A percentile compares a stretch with the other conserved stretches of the same genome.
Conservation (phyloP, 2,329 filamentous ascomycete species). For the Thielaviopsis musarum region DNA sequence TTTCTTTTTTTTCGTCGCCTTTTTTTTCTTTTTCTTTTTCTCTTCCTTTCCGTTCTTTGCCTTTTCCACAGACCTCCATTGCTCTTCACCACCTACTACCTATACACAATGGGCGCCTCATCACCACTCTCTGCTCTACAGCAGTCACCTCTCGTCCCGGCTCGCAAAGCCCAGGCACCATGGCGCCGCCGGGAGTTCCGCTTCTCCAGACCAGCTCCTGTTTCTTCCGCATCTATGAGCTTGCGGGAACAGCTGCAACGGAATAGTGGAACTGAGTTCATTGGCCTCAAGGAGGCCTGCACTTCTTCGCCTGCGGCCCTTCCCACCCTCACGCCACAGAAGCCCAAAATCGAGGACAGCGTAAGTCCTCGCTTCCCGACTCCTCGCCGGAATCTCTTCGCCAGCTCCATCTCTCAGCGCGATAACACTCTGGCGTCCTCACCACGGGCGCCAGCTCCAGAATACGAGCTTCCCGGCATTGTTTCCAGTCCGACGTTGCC, state of each 20-base stretch:
- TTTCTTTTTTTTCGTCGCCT: not conserved
- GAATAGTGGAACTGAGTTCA: slow-evolving; percentile 51
- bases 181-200: slow-evolving; percentile 37
- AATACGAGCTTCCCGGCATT: slow-evolving; percentile 54
- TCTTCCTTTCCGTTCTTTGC: not conserved
- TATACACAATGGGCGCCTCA: slow-evolving; percentile 63
- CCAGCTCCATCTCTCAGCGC: not conserved
- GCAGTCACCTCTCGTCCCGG: slow-evolving; percentile 37
- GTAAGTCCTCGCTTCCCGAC: slow-evolving; percentile 36
- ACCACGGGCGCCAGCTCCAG: slow-evolving; percentile 17
- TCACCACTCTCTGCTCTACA: slow-evolving; percentile 91
- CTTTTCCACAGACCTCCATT: not conserved
- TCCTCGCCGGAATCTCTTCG: slow-evolving; percentile 24
- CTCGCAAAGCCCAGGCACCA: slow-evolving; percentile 23
- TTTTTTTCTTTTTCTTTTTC: not conserved
- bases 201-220: slow-evolving; percentile 34
- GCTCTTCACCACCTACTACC: not conserved
- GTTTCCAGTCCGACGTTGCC: slow-evolving; percentile 44
- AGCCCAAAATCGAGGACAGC: slow-evolving; percentile 78
- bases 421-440: slow-evolving; percentile 16
- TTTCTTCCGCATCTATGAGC: slow-evolving; percentile 47
- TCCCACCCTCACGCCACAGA: slow-evolving; percentile 87
- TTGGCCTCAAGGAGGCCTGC: slow-evolving; percentile 57
- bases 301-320: slow-evolving; percentile 83
- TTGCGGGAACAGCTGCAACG: slow-evolving; percentile 58